Evolutionary conservation across 2,329 filamentous ascomycete species (phyloP).

Genomic region (Keithomyces neogunnii): DNA sequence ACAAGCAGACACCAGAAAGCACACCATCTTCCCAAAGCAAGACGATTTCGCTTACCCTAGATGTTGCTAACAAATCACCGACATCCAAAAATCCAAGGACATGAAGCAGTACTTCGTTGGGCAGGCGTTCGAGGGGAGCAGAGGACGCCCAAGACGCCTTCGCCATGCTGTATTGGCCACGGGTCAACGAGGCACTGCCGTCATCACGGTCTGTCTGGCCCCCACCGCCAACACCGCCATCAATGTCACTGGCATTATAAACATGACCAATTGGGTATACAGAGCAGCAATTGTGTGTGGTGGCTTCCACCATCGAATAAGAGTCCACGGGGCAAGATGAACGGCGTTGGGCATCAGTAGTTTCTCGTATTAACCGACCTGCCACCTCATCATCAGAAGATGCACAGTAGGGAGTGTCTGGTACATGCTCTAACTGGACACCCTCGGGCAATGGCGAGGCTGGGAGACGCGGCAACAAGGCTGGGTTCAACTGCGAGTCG

Average conservation of each 20-base stretch:
- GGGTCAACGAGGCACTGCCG: background rate
- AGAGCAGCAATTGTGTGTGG: background rate
- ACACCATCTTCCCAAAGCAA: background rate
- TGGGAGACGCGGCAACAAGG: background rate
- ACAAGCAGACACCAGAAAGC: background rate
- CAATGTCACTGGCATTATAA: background rate
- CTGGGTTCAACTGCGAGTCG: background rate
- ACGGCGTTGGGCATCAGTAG: constrained; percentile 3
- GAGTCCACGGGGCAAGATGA: background rate
- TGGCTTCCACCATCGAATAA: background rate
- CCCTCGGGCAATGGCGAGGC: background rate
- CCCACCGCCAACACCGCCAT: background rate
- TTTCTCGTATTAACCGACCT: background rate
- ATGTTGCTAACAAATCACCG: constrained; percentile 44
- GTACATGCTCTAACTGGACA: constrained; percentile 2
- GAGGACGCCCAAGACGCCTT: background rate
- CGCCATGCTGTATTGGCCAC: background rate
- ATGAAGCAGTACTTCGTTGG: constrained; percentile 48
- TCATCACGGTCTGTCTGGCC: background rate
- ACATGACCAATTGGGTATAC: background rate
- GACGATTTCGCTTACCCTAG: constrained; percentile 37
- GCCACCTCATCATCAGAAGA: constrained; percentile 2
- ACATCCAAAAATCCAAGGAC: constrained; percentile 50
- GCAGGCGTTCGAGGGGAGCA: constrained; percentile 32
- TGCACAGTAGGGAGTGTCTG: background rate